A percentile compares a stretch with the other conserved stretches of the same genome.
Conservation (phyloP, 495 filamentous ascomycete genomes). For the Acidiella bohemica region DNA sequence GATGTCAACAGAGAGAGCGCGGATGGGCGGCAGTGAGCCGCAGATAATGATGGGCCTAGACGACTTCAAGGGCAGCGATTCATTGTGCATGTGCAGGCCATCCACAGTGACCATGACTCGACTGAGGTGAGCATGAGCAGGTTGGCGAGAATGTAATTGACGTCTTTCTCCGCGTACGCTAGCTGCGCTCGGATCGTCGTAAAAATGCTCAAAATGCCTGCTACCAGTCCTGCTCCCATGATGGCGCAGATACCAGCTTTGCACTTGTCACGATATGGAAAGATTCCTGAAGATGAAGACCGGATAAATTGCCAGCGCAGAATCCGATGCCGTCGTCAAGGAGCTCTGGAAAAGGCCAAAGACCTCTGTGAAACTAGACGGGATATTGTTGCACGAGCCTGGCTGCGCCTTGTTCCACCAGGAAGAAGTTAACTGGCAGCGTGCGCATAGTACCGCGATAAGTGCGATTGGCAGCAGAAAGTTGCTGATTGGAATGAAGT, state of each 20-base stretch:
- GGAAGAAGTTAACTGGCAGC: not conserved
- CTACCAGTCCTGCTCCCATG: constrained; percentile 7
- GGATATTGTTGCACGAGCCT: constrained; percentile 2
- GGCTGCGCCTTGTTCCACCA: constrained; percentile 4
- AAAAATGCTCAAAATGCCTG: not conserved
- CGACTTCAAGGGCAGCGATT: too few relatives aligned
- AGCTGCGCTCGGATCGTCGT: constrained; percentile 2
- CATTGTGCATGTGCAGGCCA: too few relatives aligned
- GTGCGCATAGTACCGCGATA: not conserved
- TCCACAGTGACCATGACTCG: not conserved
- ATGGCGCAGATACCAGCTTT: constrained; percentile 4
- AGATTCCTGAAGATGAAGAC: constrained; percentile 11
- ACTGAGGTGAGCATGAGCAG: not conserved
- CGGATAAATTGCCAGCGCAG: constrained; percentile 9
- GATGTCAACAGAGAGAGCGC: too few relatives aligned
- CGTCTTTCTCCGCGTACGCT: not conserved
- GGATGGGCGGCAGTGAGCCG: too few relatives aligned
- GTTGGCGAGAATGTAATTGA: not conserved
- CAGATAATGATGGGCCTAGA: too few relatives aligned
- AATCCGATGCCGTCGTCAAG: constrained; percentile 7
- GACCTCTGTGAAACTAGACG: constrained; percentile 3
- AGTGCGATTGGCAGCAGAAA: not conserved
- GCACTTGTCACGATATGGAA: constrained; percentile 4
- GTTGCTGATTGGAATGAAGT: constrained; percentile 23
- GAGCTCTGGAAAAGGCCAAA: constrained; percentile 3